Evolutionary conservation across 208 protist species (phyloP), one percentile per base, ranked within the genome.

Genomic region (Trypanosoma theileri): DNA sequence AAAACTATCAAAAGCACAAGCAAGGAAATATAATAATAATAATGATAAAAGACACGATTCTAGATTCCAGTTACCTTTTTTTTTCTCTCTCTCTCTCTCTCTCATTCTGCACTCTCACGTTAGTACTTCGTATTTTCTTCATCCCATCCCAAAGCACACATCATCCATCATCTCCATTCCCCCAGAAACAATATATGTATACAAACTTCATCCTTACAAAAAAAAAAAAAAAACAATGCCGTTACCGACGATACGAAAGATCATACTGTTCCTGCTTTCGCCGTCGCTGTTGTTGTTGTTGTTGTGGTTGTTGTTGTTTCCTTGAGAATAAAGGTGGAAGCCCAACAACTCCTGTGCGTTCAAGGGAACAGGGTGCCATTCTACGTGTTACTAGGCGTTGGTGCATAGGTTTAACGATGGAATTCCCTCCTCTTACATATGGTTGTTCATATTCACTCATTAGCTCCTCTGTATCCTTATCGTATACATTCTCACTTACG

Each of bases 211-310:
- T 19, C n/a, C 19, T 48, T 4, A 61, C 4, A 48, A 24, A 40
- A 61, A 61, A 61, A 21, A 61, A 24, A 50, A 54, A 54, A 54
- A 54, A 54, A 45, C 6, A 45, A 45, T 45, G 41, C 6, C 6
- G 6, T 45, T 14, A 45, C 9, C 41, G 6, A 14, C 16, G 17
- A 54, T 19, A 54, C 7, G 21, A 54, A 54, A 54, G 10, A 26
- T 45, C 6, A 14, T 45, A 45, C 12, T 45, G 12, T 45, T 11
- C 44, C 44, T 48, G 35, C 13, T 45, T 17, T 13, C 22, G 41
- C 12, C 7, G 24, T 22, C 31, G 12, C 14, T 41, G 31, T n/a
- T 28, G 26, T 8, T 45, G 22, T 8, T 14, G 9, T 11, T 13
- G 22, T 8, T 14, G 9, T 11, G n/a, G 31, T n/a, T 28, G 26